Conservation (phyloP, 345 rosid genomes). For the Salix koriyanagi region DNA sequence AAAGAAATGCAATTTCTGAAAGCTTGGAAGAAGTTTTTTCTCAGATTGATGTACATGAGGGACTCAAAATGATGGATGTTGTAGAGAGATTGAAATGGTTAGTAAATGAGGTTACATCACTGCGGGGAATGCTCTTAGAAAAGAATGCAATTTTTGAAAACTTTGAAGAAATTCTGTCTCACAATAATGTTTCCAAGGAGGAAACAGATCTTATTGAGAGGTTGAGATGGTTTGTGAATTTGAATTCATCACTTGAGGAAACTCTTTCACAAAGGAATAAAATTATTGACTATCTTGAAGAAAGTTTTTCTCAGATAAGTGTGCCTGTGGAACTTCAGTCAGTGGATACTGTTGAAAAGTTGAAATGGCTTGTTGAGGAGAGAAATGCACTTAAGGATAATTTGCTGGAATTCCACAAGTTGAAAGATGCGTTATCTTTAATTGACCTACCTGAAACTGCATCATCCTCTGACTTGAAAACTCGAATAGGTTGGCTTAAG, state of each 20-base stretch:
- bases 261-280: constrained; percentile 13
- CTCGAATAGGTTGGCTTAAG: constrained; percentile 60
- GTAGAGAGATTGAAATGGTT: constrained; percentile 53
- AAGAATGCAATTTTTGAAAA: constrained; percentile 10
- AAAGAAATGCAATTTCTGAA: constrained; percentile 48
- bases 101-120: constrained; percentile 13
- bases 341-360: constrained; percentile 10
- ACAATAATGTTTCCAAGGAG: constrained; percentile 8
- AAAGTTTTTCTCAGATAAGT: constrained; percentile 9
- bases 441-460: constrained; percentile 60
- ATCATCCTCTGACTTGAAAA: constrained; percentile 49
- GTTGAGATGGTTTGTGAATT: constrained; percentile 20
- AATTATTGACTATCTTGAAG: constrained; percentile 15
- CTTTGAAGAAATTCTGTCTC: constrained; percentile 23
- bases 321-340: constrained; percentile 16
- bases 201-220: constrained; percentile 15
- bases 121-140: constrained; percentile 11
- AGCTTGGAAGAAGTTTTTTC: constrained; percentile 53
- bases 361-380: constrained; percentile 53
- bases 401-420: constrained; percentile 48
- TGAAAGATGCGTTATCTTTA: constrained; percentile 49
- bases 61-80: constrained; percentile 48
- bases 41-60: constrained; percentile 46
- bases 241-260: constrained; percentile 18
- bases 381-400: constrained; percentile 45